These are phyloP conservation scores for Onygenales sp. DNA, from an alignment of 2,329 filamentous ascomycete species.

Conservation along the genomic window DNA sequence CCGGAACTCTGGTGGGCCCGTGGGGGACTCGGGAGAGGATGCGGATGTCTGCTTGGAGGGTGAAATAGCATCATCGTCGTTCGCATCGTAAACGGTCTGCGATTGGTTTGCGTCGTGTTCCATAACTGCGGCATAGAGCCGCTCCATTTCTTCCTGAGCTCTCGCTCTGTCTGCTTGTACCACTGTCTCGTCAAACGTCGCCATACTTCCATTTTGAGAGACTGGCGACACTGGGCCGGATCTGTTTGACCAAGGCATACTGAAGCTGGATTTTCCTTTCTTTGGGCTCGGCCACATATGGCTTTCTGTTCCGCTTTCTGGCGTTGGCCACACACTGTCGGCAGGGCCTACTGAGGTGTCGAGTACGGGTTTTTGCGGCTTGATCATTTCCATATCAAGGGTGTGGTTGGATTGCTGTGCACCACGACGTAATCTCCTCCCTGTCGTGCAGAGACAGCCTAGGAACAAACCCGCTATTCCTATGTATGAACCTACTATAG, in stretches of 20 bases:
- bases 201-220: constrained; percentile 52
- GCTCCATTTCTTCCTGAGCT: constrained; percentile 75
- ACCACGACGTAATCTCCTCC: constrained; percentile 45
- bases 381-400: constrained; percentile 50
- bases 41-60: constrained; percentile 18
- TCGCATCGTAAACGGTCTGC: constrained; percentile 14
- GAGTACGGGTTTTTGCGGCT: constrained; percentile 23
- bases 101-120: constrained; percentile 61
- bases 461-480: constrained; percentile 66
- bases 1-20: constrained; percentile 22
- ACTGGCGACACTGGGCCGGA: constrained; percentile 24
- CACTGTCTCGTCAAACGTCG: constrained; percentile 66
- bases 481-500: constrained; percentile 75
- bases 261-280: constrained; percentile 25
- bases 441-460: constrained; percentile 52
- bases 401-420: constrained; percentile 43
- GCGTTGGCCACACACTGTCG: constrained; percentile 13
- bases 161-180: constrained; percentile 64
- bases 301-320: constrained; percentile 9
- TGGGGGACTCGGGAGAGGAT: constrained; percentile 21
- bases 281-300: constrained; percentile 25
- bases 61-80: constrained; percentile 9
- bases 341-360: constrained; percentile 28
- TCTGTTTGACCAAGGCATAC: constrained; percentile 29
- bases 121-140: constrained; percentile 86